Conservation (phyloP, 495 filamentous ascomycete genomes). For the Xylaria venustula region DNA sequence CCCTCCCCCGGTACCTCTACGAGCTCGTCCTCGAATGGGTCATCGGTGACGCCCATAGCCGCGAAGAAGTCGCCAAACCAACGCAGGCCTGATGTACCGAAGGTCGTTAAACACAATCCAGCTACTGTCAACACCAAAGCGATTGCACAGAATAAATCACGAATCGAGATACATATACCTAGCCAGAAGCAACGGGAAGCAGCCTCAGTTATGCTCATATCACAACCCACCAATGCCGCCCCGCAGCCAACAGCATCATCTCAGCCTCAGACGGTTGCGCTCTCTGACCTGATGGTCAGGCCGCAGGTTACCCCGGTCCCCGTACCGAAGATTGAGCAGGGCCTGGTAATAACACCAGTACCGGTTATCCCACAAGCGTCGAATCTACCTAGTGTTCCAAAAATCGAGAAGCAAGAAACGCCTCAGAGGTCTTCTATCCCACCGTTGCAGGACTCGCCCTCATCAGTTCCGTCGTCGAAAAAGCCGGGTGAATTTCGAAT, state of each 20-base stretch:
- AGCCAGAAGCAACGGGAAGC: slow-evolving; percentile 25
- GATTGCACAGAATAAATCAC: slow-evolving; percentile 25
- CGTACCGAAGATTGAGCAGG: slow-evolving; percentile 10
- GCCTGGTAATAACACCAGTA: slow-evolving; percentile 1
- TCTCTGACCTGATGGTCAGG: slow-evolving; percentile 27
- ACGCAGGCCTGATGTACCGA: slow-evolving; percentile 23
- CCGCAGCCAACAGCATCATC: slow-evolving; percentile 14
- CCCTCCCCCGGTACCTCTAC: slow-evolving; percentile 27
- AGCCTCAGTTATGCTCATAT: slow-evolving; percentile 14
- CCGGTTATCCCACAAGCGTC: slow-evolving; percentile 16
- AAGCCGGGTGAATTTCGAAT: slow-evolving; percentile 30
- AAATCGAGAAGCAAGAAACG: slow-evolving; percentile 9
- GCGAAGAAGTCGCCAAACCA: slow-evolving; percentile 23
- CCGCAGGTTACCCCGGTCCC: slow-evolving; percentile 16
- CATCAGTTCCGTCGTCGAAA: slow-evolving; percentile 7
- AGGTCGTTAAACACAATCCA: slow-evolving; percentile 27
- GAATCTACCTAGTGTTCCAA: neutral
- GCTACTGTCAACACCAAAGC: slow-evolving; percentile 23
- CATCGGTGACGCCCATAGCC: slow-evolving; percentile 14
- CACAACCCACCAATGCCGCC: slow-evolving; percentile 8
- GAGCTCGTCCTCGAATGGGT: slow-evolving; percentile 15
- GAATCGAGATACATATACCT: slow-evolving; percentile 30
- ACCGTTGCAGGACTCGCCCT: neutral
- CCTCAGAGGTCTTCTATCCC: neutral
- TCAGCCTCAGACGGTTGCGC: slow-evolving; percentile 30